Conservation (phyloP, 306 rosid species). For the Acmispon strigosus region DNA sequence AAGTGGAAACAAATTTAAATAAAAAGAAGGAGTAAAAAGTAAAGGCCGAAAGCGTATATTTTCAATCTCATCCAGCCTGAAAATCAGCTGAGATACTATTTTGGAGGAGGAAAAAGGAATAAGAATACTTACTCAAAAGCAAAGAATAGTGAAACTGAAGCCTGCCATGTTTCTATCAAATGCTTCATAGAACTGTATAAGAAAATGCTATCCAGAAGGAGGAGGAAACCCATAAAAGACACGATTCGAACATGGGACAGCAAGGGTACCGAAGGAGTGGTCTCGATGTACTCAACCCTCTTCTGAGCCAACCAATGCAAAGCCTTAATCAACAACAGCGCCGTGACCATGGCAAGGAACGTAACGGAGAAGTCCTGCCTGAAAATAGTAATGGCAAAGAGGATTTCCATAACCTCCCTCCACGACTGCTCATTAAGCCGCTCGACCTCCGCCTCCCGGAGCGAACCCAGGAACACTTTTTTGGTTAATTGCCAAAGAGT, state of each 20-base stretch:
- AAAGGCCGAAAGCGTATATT: background rate
- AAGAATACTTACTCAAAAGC: constrained; percentile 79
- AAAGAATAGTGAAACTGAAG: constrained; percentile 94
- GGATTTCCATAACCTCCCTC: constrained; percentile 99
- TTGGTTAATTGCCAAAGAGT: constrained; percentile 83
- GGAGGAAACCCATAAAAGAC: constrained; percentile 87
- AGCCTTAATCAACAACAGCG: constrained; percentile 78
- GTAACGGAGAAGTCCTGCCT: constrained; percentile 94
- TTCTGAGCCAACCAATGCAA: constrained; percentile 98
- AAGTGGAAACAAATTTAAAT: background rate
- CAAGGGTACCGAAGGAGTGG: constrained; percentile 79
- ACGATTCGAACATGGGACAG: constrained; percentile 86
- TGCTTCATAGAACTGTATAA: constrained; percentile 57
- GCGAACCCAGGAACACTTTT: constrained; percentile 74
- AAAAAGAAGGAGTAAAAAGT: background rate
- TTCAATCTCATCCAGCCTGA: background rate
- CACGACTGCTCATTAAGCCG: constrained; percentile 97
- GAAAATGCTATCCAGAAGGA: constrained; percentile 69
- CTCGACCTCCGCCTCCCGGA: constrained; percentile 98
- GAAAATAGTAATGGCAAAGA: constrained; percentile 91
- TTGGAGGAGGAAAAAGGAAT: background rate
- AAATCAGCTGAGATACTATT: background rate
- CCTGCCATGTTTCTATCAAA: constrained; percentile 58
- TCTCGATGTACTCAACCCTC: constrained; percentile 96
- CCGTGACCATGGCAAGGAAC: constrained; percentile 88